Base-by-base conservation (phyloP, 1,139 yeast species). In the Nakaseomyces kungkrabaensis region DNA sequence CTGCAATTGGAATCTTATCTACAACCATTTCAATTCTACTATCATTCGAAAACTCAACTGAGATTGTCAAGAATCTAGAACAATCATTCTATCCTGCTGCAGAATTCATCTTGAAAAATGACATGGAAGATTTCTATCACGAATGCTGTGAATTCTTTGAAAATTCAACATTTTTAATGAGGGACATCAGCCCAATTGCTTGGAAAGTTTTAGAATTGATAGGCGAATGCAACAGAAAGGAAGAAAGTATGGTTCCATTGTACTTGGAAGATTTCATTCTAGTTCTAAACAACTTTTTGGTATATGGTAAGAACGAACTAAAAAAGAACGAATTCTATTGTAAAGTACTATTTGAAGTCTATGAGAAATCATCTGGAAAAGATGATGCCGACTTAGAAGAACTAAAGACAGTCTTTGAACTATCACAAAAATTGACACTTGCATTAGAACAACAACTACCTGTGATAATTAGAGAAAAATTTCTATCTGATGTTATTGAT, bases 141-240 rank as follows among this genome's bases (percentile, higher is more conserved):
- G 97, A 92, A 66, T 76, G 82, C 42, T 81, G 89, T 56, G 96
- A 88, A 60, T 74, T 92, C 61, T 78, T 89, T 56, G 97, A 92
- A 60, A 88, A 87, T 66, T 80, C 94, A 31, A 80, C 94, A 0
- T 90, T 85, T 65, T 73, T 88, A 52, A 73, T 85, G 45, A 79
- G 94, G 64, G 64, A 72, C 10, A 81, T 92, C 24, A 79, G 90
- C 8, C 85, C 87, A 10, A 69, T 74, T 43, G 81, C 89, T 75
- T 90, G 97, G 96, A 74, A 74, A 46, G 70, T 82, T 43, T 81
- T 88, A 58, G 78, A 74, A 45, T 67, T 76, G 47, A 69, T 87
- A 46, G 74, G 78, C 37, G 69, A 71, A 34, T 71, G 82, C 1
- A 75, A 87, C 57, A 70, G 74, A 48, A 73, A 68, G 36, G 79